These are phyloP conservation scores for Wickerhamomyces ciferrii DNA, from an alignment of 805 yeast species.

Conservation along the genomic window DNA sequence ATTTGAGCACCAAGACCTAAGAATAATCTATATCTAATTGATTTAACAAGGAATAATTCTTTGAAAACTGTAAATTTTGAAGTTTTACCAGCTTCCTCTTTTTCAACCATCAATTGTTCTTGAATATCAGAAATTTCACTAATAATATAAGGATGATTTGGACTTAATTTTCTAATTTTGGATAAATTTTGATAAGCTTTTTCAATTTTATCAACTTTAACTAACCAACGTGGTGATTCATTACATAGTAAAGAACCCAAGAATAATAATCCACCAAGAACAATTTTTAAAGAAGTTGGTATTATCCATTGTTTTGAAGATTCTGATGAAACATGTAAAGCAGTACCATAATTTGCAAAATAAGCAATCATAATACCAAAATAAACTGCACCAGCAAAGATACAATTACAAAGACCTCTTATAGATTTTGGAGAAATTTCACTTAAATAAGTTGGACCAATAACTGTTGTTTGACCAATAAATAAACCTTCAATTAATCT, in stretches of 20 bases:
- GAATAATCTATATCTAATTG: slow-evolving; percentile 40
- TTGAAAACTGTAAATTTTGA: slow-evolving; percentile 22
- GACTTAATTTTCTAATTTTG: slow-evolving; percentile 37
- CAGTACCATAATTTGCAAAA: slow-evolving; percentile 47
- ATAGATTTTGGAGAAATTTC: slow-evolving; percentile 48
- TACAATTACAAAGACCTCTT: slow-evolving; percentile 47
- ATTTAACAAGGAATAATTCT: slow-evolving; percentile 31
- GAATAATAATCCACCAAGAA: slow-evolving; percentile 41
- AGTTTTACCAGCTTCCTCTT: slow-evolving; percentile 21
- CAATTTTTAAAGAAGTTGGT: slow-evolving; percentile 43
- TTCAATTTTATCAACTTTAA: slow-evolving; percentile 33
- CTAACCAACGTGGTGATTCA: slow-evolving; percentile 44
- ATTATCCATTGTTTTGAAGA: slow-evolving; percentile 44
- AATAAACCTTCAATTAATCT: slow-evolving; percentile 50
- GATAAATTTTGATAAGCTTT: slow-evolving; percentile 37
- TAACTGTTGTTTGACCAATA: slow-evolving; percentile 51
- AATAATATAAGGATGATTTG: slow-evolving; percentile 42
- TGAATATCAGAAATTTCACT: slow-evolving; percentile 47
- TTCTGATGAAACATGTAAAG: slow-evolving; percentile 33
- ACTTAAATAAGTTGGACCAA: slow-evolving; percentile 49
- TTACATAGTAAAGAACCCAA: slow-evolving; percentile 37
- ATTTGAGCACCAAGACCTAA: slow-evolving; percentile 39
- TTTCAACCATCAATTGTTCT: slow-evolving; percentile 37
- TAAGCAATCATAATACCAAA: slow-evolving; percentile 46
- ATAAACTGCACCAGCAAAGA: slow-evolving; percentile 55